Conservation (phyloP, 306 rosid genomes). For the Amphicarpaea edgeworthii region DNA sequence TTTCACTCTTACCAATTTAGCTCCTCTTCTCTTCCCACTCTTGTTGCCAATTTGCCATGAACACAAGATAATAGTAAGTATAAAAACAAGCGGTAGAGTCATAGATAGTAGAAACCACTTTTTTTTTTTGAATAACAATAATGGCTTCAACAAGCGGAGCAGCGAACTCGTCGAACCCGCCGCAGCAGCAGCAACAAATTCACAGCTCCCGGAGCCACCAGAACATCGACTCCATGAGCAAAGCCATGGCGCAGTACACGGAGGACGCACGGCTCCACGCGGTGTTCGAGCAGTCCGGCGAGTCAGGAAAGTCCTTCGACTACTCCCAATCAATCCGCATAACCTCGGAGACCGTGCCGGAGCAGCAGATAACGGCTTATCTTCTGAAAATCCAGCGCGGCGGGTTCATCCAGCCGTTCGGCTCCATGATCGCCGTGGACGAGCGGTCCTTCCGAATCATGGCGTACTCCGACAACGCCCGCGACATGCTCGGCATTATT, state of each 20-base stretch:
- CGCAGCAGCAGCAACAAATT: not conserved
- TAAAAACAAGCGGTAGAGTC: too few species aligned
- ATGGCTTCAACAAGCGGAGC: conserved; percentile 44
- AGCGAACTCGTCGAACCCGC: not conserved
- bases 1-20: too few species aligned
- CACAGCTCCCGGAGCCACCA: not conserved
- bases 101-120: too few species aligned
- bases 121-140: too few species aligned
- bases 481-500: conserved; percentile 77
- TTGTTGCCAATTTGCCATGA: too few species aligned
- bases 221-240: conserved; percentile 50
- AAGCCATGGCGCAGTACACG: conserved; percentile 95
- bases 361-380: conserved; percentile 83
- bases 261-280: conserved; percentile 93
- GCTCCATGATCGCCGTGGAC: conserved; percentile 77
- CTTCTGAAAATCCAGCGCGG: conserved; percentile 84
- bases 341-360: conserved; percentile 60
- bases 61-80: too few species aligned
- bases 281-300: conserved; percentile 86
- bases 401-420: conserved; percentile 87
- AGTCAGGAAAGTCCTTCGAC: conserved; percentile 81
- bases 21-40: too few species aligned
- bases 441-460: conserved; percentile 67
- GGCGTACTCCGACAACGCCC: conserved; percentile 78
- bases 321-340: conserved; percentile 59